Base-by-base conservation (phyloP, 1,139 yeast species). In the Pichia sp. region DNA sequence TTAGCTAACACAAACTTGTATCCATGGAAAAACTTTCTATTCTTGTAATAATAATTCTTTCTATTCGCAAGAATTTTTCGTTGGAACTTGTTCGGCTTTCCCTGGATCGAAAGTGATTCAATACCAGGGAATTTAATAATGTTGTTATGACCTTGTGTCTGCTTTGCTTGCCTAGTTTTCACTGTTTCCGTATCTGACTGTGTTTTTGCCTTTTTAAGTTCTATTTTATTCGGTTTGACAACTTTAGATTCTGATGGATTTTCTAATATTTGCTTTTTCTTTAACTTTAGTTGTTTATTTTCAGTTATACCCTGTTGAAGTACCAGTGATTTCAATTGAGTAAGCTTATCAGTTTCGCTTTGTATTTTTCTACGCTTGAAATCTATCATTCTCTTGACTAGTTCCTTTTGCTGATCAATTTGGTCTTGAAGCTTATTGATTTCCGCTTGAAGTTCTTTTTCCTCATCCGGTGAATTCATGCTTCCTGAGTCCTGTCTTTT, bases 21-120 rank as follows among this genome's bases (percentile, higher is more conserved):
- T 4, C 72, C 73, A 34, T 69, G 71, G 9, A 77, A 65, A 24
- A 57, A 57, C 1, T 75, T 61, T 48, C 81, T 64, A 59, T 79
- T 81, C 57, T 73, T 71, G 52, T 64, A 64, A 41, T 71, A 75
- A 40, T 71, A 73, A 53, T 67, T 66, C 6, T 60, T 58, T 55
- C 70, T 64, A 55, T 72, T 67, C 7, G 47, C 10, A 5, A 51
- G 20, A n/a, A 53, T 49, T 4, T 44, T 46, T 20, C 53, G 65
- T 61, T 24, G 67, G 58, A 12, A 74, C 12, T 40, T 50, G 10
- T 59, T 49, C 63, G 64, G 10, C 9, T n/a, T 20, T 7, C 8
- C 14, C 10, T 24, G 29, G 29, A 27, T 33, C 27, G 43, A 17
- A 4, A n/a, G 10, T 36, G 61, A 42, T 57, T 46, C 4, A 14